Percentiles rank a stretch among this genome's conserved stretches.
Conservation (phyloP, 371 early-diverging fungal species). For the Rhizomucor pusillus region DNA sequence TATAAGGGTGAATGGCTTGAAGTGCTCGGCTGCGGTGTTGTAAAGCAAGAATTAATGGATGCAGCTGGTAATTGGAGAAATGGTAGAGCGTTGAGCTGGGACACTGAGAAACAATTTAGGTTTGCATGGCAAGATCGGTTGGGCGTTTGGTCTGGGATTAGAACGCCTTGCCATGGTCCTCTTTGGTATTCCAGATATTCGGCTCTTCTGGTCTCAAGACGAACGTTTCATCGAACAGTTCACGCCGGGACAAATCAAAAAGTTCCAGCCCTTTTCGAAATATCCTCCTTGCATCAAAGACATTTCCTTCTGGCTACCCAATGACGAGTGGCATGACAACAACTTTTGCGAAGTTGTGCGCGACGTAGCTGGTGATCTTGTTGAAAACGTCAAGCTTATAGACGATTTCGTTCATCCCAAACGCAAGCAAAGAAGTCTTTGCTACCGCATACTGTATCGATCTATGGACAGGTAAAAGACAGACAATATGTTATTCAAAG, state of each 20-base stretch:
- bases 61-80: conserved; percentile 45
- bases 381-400: conserved; percentile 85
- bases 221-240: conserved; percentile 90
- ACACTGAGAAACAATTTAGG: conserved; percentile 33
- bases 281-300: conserved; percentile 91
- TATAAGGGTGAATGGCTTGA: conserved; percentile 96
- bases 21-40: conserved; percentile 92
- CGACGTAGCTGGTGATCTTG: conserved; percentile 90
- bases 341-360: conserved; percentile 92
- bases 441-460: conserved; percentile 93
- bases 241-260: conserved; percentile 56
- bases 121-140: conserved; percentile 77
- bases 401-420: conserved; percentile 67
- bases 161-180: conserved; percentile 97
- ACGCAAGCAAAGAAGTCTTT: conserved; percentile 74
- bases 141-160: conserved; percentile 97
- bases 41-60: conserved; percentile 80
- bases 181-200: conserved; percentile 94
- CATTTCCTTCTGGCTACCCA: conserved; percentile 88
- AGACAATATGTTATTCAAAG: not conserved
- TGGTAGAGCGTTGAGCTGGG: not conserved
- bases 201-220: conserved; percentile 95
- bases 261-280: conserved; percentile 82
- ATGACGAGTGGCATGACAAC: conserved; percentile 79
- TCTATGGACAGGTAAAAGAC: conserved; percentile 75